Base-by-base conservation (phyloP, 2,329 filamentous ascomycete genomes). In the Truncatella angustata region DNA sequence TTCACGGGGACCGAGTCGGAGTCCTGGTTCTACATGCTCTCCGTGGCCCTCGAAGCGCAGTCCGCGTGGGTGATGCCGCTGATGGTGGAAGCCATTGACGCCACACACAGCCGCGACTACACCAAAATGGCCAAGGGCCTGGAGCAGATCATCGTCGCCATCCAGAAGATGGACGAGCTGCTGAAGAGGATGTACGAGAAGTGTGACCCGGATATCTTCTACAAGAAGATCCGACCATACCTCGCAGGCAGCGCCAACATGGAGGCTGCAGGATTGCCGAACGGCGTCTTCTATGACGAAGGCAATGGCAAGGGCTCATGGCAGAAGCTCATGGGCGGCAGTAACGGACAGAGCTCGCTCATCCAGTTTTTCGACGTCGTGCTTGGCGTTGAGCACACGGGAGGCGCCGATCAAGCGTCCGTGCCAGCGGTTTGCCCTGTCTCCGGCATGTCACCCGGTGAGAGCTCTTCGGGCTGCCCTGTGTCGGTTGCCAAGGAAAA, bases 201-300 rank as follows among this genome's bases (percentile, higher is more conserved):
- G 56, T 97, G 92, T 66, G 86, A 93, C 54, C 91, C 92, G 0
- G 84, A 88, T 63, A 82, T 91, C 4, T 97, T 97, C 70, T 97
- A 96, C 70, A 85, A 96, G 70, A 81, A 84, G 39, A 94, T 97
- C 59, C 81, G 93, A 2, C 93, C 93, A 0, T 96, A 90, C 66
- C 77, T 97, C 2, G 91, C 93, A 0, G 93, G 93, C 3, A 92
- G 90, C 68, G 95, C 91, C 71, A 96, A 95, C 68, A 97, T 97
- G 93, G 82, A 78, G 6, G 83, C 87, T 6, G 90, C 90, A 0
- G 93, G 92, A 0, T 76, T 97, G 1, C 90, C 92, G 0, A 81
- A 84, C 11, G 93, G 93, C 0, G 85, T 97, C 5, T 84, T 92
- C 50, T 96, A 96, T 65, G 90, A 96, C 59, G 81, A 89, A 52